phyloP scores from a whole-genome alignment of 2,329 filamentous ascomycete genomes.

The Aureobasidium sp. region DNA sequence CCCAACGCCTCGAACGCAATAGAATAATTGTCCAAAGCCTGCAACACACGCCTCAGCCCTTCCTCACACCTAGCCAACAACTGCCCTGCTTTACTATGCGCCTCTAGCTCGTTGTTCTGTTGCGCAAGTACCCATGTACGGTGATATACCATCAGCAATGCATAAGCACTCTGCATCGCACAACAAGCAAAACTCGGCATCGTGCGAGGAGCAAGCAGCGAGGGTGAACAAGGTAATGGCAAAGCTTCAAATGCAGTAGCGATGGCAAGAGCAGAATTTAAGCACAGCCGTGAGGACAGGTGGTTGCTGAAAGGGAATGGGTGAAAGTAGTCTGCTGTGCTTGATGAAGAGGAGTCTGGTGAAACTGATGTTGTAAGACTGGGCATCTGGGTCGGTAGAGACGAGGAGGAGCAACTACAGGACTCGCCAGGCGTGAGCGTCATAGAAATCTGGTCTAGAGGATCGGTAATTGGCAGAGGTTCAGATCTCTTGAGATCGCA shows the following conservation, averaged over 20 bases:
- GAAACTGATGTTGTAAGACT: background rate
- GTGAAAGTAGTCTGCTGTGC: background rate
- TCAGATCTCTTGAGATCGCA: conserved; percentile 41
- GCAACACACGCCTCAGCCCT: conserved; percentile 16
- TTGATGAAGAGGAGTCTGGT: background rate
- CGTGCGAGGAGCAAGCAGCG: conserved; percentile 29
- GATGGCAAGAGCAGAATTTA: conserved; percentile 45
- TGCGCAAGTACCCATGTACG: conserved; percentile 8
- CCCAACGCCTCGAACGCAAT: conserved; percentile 19
- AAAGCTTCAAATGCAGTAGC: conserved; percentile 40
- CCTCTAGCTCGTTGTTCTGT: background rate
- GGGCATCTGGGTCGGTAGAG: background rate
- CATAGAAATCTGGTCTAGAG: background rate
- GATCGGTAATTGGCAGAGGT: conserved; percentile 13
- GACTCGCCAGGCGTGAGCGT: background rate
- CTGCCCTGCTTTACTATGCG: background rate
- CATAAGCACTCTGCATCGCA: conserved; percentile 41
- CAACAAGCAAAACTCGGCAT: conserved; percentile 44
- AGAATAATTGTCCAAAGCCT: conserved; percentile 18
- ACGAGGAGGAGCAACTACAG: conserved; percentile 17
- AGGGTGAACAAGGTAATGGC: conserved; percentile 39
- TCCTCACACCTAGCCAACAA: conserved; percentile 14
- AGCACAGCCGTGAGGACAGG: conserved; percentile 44
- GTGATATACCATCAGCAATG: conserved; percentile 38
- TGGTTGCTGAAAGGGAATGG: conserved; percentile 41